phyloP scores from a whole-genome alignment of 1,284 basidiomycete genomes.

The Austroboletus niveus region DNA sequence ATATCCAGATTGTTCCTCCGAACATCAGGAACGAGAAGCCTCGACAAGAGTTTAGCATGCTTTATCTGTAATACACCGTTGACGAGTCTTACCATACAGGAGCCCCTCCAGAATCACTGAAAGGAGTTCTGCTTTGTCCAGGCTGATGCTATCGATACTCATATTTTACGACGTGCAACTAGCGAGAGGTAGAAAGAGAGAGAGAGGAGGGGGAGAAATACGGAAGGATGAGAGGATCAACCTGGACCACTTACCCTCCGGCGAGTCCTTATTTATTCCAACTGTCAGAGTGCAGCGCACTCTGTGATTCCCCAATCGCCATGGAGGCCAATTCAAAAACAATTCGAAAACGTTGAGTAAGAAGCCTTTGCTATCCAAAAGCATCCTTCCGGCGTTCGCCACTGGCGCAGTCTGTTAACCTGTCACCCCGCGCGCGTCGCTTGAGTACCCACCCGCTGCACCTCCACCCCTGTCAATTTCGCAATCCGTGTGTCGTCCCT shows the following conservation, averaged over 20 bases:
- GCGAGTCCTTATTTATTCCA: not conserved
- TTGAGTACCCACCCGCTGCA: too few species aligned
- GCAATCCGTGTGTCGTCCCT: too few species aligned
- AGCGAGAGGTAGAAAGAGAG: not conserved
- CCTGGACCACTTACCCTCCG: not conserved
- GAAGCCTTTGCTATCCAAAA: not conserved
- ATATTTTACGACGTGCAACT: not conserved
- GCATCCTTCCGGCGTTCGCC: not conserved
- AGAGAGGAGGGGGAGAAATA: not conserved
- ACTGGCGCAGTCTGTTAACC: too few species aligned
- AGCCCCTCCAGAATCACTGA: slow-evolving; percentile 2
- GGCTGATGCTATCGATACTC: not conserved
- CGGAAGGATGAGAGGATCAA: not conserved
- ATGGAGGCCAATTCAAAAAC: not conserved
- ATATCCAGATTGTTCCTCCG: slow-evolving; percentile 5
- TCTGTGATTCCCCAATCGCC: not conserved
- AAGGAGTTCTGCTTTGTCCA: slow-evolving; percentile 11
- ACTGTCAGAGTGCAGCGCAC: not conserved
- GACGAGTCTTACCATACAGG: not conserved
- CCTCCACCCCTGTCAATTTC: too few species aligned
- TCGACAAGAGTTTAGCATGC: not conserved
- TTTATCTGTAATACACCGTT: not conserved
- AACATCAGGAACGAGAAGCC: slow-evolving; percentile 10
- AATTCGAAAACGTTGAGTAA: not conserved
- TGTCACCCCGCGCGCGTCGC: too few species aligned